Conservation (phyloP, 2,329 filamentous ascomycete species). For the Trichoderma polysporum region DNA sequence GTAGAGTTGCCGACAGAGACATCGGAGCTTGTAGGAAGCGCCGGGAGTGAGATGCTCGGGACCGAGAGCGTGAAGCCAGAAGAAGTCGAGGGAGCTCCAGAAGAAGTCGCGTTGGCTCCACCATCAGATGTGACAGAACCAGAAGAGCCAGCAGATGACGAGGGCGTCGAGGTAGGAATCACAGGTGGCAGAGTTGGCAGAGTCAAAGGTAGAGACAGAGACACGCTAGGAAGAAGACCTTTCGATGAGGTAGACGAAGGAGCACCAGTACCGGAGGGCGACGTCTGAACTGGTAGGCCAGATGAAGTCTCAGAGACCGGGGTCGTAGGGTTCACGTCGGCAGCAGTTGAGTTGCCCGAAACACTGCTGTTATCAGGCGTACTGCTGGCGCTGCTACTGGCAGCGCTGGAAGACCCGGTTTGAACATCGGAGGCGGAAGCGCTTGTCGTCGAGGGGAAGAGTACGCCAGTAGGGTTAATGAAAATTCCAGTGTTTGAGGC, state of each 20-base stretch:
- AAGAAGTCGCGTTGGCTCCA: constrained; percentile 18
- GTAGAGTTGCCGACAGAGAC: constrained; percentile 10
- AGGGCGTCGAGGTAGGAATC: not conserved
- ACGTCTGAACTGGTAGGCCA: constrained; percentile 12
- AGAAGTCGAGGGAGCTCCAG: not conserved
- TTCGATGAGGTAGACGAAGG: constrained; percentile 22
- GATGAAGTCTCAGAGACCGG: constrained; percentile 2
- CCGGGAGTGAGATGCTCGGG: not conserved
- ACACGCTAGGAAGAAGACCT: constrained; percentile 8
- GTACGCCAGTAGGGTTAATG: constrained; percentile 33
- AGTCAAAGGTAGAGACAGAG: not conserved
- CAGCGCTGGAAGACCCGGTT: not conserved
- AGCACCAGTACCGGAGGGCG: constrained; percentile 3
- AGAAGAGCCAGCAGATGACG: not conserved
- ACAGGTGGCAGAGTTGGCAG: constrained; percentile 12
- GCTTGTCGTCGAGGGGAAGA: constrained; percentile 11
- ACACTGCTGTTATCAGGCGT: not conserved
- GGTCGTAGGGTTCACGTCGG: not conserved
- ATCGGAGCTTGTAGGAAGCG: not conserved
- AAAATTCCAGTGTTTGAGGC: constrained; percentile 24
- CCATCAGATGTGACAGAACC: constrained; percentile 20
- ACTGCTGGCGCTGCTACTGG: not conserved
- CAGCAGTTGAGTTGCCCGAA: not conserved
- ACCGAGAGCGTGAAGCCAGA: no score
- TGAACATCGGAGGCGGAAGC: not conserved